Conservation (phyloP, 495 filamentous ascomycete species). For the Aspergillus sclerotiicarbonarius region DNA sequence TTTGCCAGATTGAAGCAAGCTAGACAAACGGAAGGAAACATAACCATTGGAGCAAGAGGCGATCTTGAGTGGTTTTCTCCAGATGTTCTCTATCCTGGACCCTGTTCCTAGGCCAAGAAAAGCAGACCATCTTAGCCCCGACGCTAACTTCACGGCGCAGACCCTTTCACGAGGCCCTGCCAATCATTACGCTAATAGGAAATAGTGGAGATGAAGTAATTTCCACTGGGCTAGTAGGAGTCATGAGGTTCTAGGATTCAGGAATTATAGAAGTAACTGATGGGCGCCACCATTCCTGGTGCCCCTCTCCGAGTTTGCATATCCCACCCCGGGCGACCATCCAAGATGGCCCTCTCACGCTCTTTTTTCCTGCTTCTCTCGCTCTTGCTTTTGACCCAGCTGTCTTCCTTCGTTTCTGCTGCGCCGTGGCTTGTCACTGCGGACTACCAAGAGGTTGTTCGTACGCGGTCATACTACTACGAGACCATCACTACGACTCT, state of each 20-base stretch:
- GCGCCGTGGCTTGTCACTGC: slow-evolving; percentile 36
- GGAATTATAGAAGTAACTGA: too few relatives aligned
- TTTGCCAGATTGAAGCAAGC: neutral
- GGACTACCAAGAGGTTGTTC: slow-evolving; percentile 20
- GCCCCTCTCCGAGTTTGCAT: too few relatives aligned
- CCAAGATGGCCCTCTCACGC: neutral
- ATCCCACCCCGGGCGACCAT: neutral
- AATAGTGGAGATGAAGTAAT: neutral
- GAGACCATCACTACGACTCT: slow-evolving; percentile 7
- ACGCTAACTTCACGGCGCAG: neutral
- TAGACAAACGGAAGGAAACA: neutral
- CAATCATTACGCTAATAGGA: neutral
- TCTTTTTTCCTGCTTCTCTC: neutral
- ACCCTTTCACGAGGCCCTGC: neutral
- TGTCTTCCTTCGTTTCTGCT: slow-evolving; percentile 22
- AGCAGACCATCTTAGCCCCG: neutral
- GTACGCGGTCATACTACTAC: slow-evolving; percentile 13
- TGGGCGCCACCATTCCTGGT: slow-evolving; percentile 1
- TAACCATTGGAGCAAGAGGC: too few relatives aligned
- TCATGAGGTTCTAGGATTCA: neutral
- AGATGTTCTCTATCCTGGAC: neutral
- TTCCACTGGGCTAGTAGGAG: neutral
- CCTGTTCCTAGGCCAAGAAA: neutral
- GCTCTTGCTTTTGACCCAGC: neutral
- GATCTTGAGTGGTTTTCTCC: too few relatives aligned